These are phyloP conservation scores for Apophysomyces sp. DNA, from an alignment of 371 early-diverging fungal genomes.

Conservation along the genomic window DNA sequence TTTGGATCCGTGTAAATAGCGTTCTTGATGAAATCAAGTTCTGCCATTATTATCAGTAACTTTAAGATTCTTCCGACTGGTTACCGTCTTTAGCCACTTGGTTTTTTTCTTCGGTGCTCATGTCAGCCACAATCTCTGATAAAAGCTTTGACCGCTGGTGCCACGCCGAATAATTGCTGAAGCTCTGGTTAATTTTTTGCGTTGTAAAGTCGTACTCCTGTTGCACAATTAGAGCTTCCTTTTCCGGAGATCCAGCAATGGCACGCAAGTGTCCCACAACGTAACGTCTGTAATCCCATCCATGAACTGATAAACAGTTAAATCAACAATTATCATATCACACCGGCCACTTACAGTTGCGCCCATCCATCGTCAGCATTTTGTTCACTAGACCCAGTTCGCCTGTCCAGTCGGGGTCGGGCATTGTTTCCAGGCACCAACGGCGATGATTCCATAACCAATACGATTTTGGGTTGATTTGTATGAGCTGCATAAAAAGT, in stretches of 20 bases:
- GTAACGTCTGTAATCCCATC: slow-evolving; percentile 92
- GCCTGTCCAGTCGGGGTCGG: slow-evolving; percentile 71
- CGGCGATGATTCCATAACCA: slow-evolving; percentile 95
- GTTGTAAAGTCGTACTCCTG: slow-evolving; percentile 85
- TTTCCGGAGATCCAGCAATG: slow-evolving; percentile 10
- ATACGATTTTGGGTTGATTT: slow-evolving; percentile 83
- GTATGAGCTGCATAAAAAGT: slow-evolving; percentile 64
- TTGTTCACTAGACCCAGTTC: slow-evolving; percentile 77
- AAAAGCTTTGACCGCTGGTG: slow-evolving; percentile 87
- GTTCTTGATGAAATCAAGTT: slow-evolving; percentile 80
- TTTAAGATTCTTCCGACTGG: neutral
- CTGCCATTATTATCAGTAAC: slow-evolving; percentile 26
- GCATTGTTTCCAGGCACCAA: slow-evolving; percentile 82
- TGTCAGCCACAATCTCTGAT: slow-evolving; percentile 52
- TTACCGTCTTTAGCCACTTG: slow-evolving; percentile 36
- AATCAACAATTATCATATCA: neutral
- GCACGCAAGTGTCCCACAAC: slow-evolving; percentile 58
- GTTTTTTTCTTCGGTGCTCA: slow-evolving; percentile 43
- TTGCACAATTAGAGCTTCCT: slow-evolving; percentile 25
- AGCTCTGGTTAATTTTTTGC: slow-evolving; percentile 83
- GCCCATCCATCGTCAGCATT: slow-evolving; percentile 82
- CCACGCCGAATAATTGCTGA: slow-evolving; percentile 98
- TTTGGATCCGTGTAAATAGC: slow-evolving; percentile 95
- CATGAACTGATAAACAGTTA: slow-evolving; percentile 71
- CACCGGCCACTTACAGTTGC: slow-evolving; percentile 77